Evolutionary conservation across 2,329 filamentous ascomycete genomes (phyloP).

Genomic region (Cytospora leucostoma): DNA sequence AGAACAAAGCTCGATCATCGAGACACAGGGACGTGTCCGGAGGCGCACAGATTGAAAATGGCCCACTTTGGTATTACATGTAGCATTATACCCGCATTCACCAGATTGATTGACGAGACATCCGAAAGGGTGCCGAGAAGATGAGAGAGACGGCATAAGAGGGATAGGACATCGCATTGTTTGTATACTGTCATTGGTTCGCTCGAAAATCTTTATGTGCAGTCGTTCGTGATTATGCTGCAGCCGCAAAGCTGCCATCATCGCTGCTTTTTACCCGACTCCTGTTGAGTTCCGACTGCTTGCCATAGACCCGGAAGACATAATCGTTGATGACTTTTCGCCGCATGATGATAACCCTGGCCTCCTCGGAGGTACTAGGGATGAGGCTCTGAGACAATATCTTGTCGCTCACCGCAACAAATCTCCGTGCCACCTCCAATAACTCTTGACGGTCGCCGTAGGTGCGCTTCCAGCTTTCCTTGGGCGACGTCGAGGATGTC

Average conservation of each 20-base stretch:
- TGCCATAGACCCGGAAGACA: constrained; percentile 3
- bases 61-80: neutral
- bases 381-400: constrained; percentile 23
- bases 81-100: neutral
- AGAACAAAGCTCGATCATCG: neutral
- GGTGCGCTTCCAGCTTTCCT: constrained; percentile 32
- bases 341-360: constrained; percentile 14
- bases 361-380: constrained; percentile 7
- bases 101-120: neutral
- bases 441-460: constrained; percentile 13
- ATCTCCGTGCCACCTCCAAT: constrained; percentile 19
- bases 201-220: neutral
- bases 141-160: neutral
- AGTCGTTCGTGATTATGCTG: neutral
- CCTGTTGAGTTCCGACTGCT: constrained; percentile 12
- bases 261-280: neutral
- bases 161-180: neutral
- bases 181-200: constrained; percentile 17
- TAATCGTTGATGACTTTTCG: constrained; percentile 19
- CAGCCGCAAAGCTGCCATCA: constrained; percentile 11
- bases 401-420: constrained; percentile 26
- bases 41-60: neutral
- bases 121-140: neutral
- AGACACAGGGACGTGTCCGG: neutral
- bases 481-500: constrained; percentile 28